Evolutionary conservation across 805 yeast species (phyloP), one percentile per base, ranked within the genome.

Genomic region (Yamadazyma paraphyllophila): DNA sequence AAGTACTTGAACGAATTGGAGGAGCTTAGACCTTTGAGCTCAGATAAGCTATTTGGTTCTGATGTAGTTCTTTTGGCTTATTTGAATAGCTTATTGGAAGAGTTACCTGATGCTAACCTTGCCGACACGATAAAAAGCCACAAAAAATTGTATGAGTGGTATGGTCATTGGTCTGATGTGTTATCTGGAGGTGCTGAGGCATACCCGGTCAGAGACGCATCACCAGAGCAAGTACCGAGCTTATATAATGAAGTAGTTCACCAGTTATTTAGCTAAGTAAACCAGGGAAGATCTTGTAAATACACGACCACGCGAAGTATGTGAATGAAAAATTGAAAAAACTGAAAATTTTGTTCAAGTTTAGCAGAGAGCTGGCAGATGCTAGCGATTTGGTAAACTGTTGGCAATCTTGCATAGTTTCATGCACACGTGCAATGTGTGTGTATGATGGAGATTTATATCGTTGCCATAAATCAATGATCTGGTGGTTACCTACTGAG

Each of bases 171-270:
- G 41, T 7, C n/a, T 16, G 14, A 30, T 2, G 4, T 11, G n/a
- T 13, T 36, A 8, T n/a, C n/a, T 12, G 20, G 13, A 9, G 10
- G 9, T n/a, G 13, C 17, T 20, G 24, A 20, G 6, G 24, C 24
- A 20, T 20, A 20, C n/a, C 17, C 30, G 2, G 25, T 10, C 38
- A 17, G 7, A 10, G 12, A 15, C 8, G 38, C 73, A 3, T 36
- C 7, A 6, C 62, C 61, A 2, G 36, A 41, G 9, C 71, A 71
- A 46, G 41, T 59, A 4, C 76, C 76, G 1, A 63, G 56, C 46
- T 54, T 71, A 41, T 55, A 54, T 50, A 71, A 71, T 50, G 74
- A 71, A 51, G 43, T 67, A 5, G 53, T 25, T 4, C 12, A 26
- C 25, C 40, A 37, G 40, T 13, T 9, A 11, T 7, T 3, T 13